Conservation (phyloP, 1,284 basidiomycete species). For the Stereum hirsutum region DNA sequence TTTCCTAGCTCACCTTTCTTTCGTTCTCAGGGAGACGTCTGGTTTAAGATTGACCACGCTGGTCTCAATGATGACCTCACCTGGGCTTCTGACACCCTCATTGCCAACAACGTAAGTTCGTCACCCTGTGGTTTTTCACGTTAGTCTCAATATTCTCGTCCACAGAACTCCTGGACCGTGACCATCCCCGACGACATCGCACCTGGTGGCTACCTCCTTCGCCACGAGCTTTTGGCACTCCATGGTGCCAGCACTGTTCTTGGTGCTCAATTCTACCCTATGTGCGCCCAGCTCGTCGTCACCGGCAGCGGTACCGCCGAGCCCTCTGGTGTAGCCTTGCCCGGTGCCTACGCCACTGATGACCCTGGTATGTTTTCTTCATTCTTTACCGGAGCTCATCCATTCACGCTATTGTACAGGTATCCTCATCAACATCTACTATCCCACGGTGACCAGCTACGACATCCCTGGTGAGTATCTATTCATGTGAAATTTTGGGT, state of each 20-base stretch:
- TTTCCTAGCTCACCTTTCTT: too few species aligned
- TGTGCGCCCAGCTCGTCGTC: constrained; percentile 27
- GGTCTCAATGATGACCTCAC: constrained; percentile 22
- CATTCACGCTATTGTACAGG: too few species aligned
- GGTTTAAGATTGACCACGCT: constrained; percentile 31
- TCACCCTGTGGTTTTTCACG: too few species aligned
- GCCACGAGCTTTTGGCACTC: constrained; percentile 25
- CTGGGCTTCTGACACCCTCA: constrained; percentile 26
- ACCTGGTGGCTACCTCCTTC: constrained; percentile 27
- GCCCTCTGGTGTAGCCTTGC: constrained; percentile 26
- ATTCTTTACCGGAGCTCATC: too few species aligned
- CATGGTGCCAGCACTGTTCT: constrained; percentile 23
- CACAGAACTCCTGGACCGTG: constrained; percentile 28
- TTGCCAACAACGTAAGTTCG: constrained; percentile 24
- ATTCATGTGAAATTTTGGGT: too few species aligned
- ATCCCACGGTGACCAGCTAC: too few species aligned
- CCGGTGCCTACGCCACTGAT: constrained; percentile 30
- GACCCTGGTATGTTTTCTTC: too few species aligned
- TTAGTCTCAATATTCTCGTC: too few species aligned
- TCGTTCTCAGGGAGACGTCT: too few species aligned
- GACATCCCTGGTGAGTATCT: too few species aligned
- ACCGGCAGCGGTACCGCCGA: constrained; percentile 24
- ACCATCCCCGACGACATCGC: constrained; percentile 26
- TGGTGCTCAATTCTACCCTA: constrained; percentile 29
- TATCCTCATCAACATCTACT: too few species aligned